These are phyloP conservation scores for Ophiocordyceps unilateralis DNA, from an alignment of 2,329 filamentous ascomycete genomes.

Conservation along the genomic window DNA sequence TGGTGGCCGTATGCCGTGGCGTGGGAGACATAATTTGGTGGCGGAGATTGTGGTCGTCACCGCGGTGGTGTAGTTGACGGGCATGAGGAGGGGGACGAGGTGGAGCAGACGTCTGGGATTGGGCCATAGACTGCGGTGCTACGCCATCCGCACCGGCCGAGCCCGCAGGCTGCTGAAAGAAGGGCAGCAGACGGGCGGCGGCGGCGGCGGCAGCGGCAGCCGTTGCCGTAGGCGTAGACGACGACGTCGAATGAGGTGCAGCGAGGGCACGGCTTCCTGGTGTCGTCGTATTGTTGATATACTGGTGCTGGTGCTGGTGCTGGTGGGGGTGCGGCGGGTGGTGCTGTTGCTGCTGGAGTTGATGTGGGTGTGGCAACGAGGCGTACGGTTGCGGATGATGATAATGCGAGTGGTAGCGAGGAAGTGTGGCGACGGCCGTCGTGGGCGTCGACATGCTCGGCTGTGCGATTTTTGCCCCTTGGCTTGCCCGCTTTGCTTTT, in stretches of 20 bases:
- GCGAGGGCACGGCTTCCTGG: conserved; percentile 9
- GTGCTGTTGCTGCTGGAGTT: conserved; percentile 8
- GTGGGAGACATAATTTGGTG: conserved; percentile 7
- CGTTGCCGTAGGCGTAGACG: conserved; percentile 6
- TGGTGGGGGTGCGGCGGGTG: background rate
- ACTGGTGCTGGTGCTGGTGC: too few species aligned
- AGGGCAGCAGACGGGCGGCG: conserved; percentile 10
- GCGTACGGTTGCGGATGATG: conserved; percentile 34
- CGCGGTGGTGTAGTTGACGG: conserved; percentile 5
- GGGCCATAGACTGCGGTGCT: conserved; percentile 3
- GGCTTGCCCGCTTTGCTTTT: conserved; percentile 1
- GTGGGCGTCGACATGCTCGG: conserved; percentile 62
- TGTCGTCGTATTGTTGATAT: too few species aligned
- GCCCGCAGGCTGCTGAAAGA: conserved; percentile 12
- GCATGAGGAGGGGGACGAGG: conserved; percentile 15
- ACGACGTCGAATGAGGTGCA: conserved; percentile 10
- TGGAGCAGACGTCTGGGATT: conserved; percentile 12
- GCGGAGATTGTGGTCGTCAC: conserved; percentile 6
- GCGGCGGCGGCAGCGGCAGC: conserved; percentile 10
- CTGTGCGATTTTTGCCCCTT: background rate
- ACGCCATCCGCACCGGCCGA: conserved; percentile 17
- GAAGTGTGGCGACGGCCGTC: conserved; percentile 55
- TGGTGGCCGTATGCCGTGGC: conserved; percentile 4
- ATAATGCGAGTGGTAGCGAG: conserved; percentile 49
- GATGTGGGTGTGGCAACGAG: conserved; percentile 30